Base-by-base conservation (phyloP, 2,329 filamentous ascomycete species). In the Xylariaceae sp. region DNA sequence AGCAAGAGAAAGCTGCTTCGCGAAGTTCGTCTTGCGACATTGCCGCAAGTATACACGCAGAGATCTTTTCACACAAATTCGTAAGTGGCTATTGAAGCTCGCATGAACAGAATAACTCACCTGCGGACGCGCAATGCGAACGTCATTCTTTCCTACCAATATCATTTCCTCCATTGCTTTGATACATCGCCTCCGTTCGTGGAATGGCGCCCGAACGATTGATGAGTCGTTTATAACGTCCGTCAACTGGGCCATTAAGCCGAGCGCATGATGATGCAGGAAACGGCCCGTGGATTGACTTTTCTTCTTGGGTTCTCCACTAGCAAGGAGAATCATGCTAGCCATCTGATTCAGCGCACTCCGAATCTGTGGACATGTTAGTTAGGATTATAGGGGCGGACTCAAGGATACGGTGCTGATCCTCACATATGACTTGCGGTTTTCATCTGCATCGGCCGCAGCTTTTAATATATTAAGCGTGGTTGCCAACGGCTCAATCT, bases 121-220 rank as follows among this genome's bases (percentile, higher is more conserved):
- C 76, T 96, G 92, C 19, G 94, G 92, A 39, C 96, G 77, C 47
- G 89, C 94, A 62, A 87, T 84, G 56, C 84, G 86, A 30, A 92
- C 83, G 65, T 88, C 85, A 2, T 78, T 78, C 63, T 84, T 86
- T 42, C 89, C 88, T 46, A 95, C 76, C 50, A 77, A 83, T 47
- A 96, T 87, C 81, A 99, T 88, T 67, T 95, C 89, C 61, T 90
- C 88, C 67, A 99, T 87, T 5, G 89, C 92, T 59, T 83, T 82
- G 8, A 99, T 83, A 62, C 86, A 91, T 54, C 87, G 81, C 52
- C 82, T 83, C 64, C 91, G 89, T 67, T 96, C 91, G 44, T 78
- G 64, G 67, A 80, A 63, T 72, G 76, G 59, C 71, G 80, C 80
- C 54, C 79, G 77, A 18, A 77, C 72, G 37, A 76, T 74, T 32